Evolutionary conservation across 2,329 filamentous ascomycete genomes (phyloP).

Genomic region (Xylaria sp.): DNA sequence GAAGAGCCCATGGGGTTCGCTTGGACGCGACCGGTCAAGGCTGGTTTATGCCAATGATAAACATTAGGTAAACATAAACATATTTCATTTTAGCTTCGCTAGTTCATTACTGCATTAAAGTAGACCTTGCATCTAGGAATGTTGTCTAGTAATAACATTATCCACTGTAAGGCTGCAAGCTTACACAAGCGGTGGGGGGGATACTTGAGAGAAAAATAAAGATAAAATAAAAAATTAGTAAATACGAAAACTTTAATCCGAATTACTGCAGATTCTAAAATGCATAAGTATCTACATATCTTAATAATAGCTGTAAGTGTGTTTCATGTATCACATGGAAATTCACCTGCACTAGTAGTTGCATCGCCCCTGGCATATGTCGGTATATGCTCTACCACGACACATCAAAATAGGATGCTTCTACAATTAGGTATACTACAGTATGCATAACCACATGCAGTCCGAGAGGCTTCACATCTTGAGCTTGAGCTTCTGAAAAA

Average conservation of each 20-base stretch:
- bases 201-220: not conserved
- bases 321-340: not conserved
- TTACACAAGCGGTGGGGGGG: not conserved
- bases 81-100: not conserved
- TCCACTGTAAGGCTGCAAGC: not conserved
- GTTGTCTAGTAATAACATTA: not conserved
- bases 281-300: not conserved
- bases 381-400: no score
- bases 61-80: no score
- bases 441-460: not conserved
- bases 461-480: not conserved
- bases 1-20: not conserved
- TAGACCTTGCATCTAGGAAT: not conserved
- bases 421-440: not conserved
- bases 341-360: not conserved
- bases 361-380: not conserved
- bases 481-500: not conserved
- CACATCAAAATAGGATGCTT: not conserved
- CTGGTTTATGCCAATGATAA: no score
- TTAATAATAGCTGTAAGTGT: not conserved
- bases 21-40: not conserved
- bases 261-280: not conserved
- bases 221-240: slow-evolving; percentile 3
- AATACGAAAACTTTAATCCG: not conserved
- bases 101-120: not conserved